These are phyloP conservation scores for Puccinia polysora DNA, from an alignment of 1,284 basidiomycete species.

Conservation along the genomic window DNA sequence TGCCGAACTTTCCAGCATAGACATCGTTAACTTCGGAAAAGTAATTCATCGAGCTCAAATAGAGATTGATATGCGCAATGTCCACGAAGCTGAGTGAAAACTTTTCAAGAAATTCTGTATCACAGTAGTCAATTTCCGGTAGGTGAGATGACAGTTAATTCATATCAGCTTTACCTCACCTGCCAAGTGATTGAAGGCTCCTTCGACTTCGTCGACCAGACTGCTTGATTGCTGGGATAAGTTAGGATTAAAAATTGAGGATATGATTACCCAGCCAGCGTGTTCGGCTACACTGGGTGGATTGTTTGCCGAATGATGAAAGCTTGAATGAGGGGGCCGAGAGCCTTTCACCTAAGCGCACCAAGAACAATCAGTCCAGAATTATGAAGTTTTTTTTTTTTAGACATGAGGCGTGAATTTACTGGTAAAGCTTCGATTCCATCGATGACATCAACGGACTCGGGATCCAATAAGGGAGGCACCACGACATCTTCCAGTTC, in stretches of 20 bases:
- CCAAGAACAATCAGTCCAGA: not conserved
- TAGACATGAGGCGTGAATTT: not conserved
- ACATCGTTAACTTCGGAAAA: slow-evolving; percentile 72
- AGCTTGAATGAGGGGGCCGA: slow-evolving; percentile 11
- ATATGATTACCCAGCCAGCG: slow-evolving; percentile 18
- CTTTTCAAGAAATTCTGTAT: slow-evolving; percentile 58
- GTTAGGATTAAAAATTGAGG: slow-evolving; percentile 17
- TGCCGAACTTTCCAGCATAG: slow-evolving; percentile 77
- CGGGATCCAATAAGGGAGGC: slow-evolving; percentile 60
- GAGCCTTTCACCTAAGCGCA: not conserved
- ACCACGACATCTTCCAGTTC: slow-evolving; percentile 49
- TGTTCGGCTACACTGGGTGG: not conserved
- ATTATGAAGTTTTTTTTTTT: not conserved
- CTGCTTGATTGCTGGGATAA: slow-evolving; percentile 38
- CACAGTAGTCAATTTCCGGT: not conserved
- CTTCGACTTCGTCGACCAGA: slow-evolving; percentile 63
- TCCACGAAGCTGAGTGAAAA: slow-evolving; percentile 61
- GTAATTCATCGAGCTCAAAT: slow-evolving; percentile 72
- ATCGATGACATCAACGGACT: not conserved
- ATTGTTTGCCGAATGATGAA: not conserved
- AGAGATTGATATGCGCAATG: slow-evolving; percentile 74
- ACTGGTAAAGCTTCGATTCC: not conserved
- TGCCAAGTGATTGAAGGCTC: slow-evolving; percentile 60
- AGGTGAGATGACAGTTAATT: not conserved
- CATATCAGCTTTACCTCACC: slow-evolving; percentile 47